Evolutionary conservation across 83 land plant species (phyloP), one percentile per base, ranked within the genome.

Genomic region (Picea abies): DNA sequence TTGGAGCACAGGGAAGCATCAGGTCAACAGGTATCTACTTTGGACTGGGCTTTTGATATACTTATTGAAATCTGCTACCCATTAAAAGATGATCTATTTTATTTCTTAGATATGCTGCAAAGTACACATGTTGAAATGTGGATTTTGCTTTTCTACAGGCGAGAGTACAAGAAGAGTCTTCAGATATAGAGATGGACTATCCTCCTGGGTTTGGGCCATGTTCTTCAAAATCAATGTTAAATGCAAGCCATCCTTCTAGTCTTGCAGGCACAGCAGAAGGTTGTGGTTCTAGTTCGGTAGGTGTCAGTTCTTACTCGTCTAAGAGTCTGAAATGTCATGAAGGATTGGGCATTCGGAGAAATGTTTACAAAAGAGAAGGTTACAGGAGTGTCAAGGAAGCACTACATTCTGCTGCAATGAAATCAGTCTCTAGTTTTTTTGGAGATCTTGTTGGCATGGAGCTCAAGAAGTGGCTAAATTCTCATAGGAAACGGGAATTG

Each of bases 131-230:
- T 67, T 52, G 15, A 52, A 69, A 72, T 2, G 39, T 41, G 20
- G 12, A 72, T 72, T 41, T 7, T 32, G 25, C 76, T 72, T 41
- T 19, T 41, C 44, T 41, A 72, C 76, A 72, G 76, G 76, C 0
- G 10, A 37, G 44, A 20, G 41, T 22, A 41, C 52, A 72, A 41
- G 29, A 67, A 67, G 52, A 41, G 44, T 41, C 26, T 72, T 72
- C 56, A 32, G 76, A 72, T 41, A 41, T 72, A 71, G 76, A 71
- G 56, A 72, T 41, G 25, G 76, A 72, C 76, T 72, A 72, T 17
- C 76, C 76, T 47, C 76, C 76, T 71, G 76, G 76, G 76, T 71
- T 71, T 71, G 76, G 76, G 76, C 76, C 76, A 16, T 71, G 22
- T 37, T 71, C 49, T 70, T 70, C 76, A 17, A 71, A 71, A 17